Base-by-base conservation (phyloP, 2,329 filamentous ascomycete species). In the Talaromyces albobiverticillius region DNA sequence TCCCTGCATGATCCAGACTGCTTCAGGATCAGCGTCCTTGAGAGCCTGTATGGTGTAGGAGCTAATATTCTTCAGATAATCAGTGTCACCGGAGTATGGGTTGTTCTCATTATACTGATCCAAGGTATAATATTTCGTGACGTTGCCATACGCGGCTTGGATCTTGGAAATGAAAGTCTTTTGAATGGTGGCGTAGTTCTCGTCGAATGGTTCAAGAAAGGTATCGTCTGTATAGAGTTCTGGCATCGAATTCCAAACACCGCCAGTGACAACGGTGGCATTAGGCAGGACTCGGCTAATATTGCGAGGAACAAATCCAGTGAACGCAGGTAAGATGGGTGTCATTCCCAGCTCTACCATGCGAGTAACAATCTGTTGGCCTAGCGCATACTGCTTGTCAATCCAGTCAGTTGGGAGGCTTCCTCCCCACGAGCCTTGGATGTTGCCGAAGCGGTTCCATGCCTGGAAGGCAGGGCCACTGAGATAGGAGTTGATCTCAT, bases 371-470 rank as follows among this genome's bases (percentile, higher is more conserved):
- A 81, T 81, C 57, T 76, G 71, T 61, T 77, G 75, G 60, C 80
- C 76, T 40, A 81, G 61, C 4, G 67, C 70, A 49, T 76, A 79
- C 60, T 80, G 79, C 32, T 63, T 55, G 20, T 79, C 69, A 53
- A 80, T 75, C 76, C 77, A 82, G 25, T 66, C 59, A 23, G 67
- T 57, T 3, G 78, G 75, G 11, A 80, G 59, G n/a, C 26, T 29
- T 29, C 71, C 74, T 31, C 71, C 72, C 79, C 78, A 81, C 1
- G 75, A 77, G 7, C 75, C 73, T 58, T 79, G 77, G 16, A 79
- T 79, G 58, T 81, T 82, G 9, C 78, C 79, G 53, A 82, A 77
- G n/a, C 76, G 73, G 57, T 81, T 80, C 78, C 78, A 82, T 10
- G 78, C 68, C 54, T 78, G 76, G 53, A 80, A 81, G 0, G 78